Base-by-base conservation (phyloP, 768 basidiomycete genomes). In the Macrolepiota dolichaula region DNA sequence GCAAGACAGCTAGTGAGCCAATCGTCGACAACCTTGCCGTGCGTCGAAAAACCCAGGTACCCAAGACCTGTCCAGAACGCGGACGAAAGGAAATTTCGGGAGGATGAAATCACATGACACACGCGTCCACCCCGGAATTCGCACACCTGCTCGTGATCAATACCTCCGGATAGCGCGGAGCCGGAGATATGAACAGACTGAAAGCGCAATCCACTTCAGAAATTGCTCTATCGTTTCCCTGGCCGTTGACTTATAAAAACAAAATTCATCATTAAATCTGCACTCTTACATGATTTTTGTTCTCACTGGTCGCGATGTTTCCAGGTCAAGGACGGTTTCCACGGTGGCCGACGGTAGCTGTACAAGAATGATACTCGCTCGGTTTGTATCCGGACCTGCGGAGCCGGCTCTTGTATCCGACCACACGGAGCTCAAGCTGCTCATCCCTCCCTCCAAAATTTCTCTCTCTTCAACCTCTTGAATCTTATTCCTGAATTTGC, bases 41-140 rank as follows among this genome's bases (percentile, higher is more conserved):
- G 25, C 47, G 25, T 27, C n/a, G n/a, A 13, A 3, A 13, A 27
- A 10, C 25, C 25, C 47, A 32, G 29, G 29, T 32, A 32, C 29
- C 29, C 29, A 32, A 32, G 13, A 49, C 11, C 25, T 13, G 47
- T 27, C 25, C 47, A 19, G 24, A 49, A 38, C 24, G 52, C 55
- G 55, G 29, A 27, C 44, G 29, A 7, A 42, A 42, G 42, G 55
- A 57, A 57, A 36, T 57, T 49, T 57, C 55, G 22, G 55, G 19
- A 42, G 32, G 44, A n/a, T n/a, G n/a, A 32, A 17, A 11, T 27
- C 55, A 49, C 44, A 47, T 49, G 27, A 38, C 13, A 13, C 1
- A 1, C 47, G 12, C 12, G 47, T 27, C 25, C 22, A 54, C 6
- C 22, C 35, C n/a, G n/a, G n/a, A n/a, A n/a, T 11, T 36, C 36